A percentile compares a stretch with the other conserved stretches of the same genome.
phyloP scores from a whole-genome alignment of 257 asterid genomes.

The Scutellaria minor region DNA sequence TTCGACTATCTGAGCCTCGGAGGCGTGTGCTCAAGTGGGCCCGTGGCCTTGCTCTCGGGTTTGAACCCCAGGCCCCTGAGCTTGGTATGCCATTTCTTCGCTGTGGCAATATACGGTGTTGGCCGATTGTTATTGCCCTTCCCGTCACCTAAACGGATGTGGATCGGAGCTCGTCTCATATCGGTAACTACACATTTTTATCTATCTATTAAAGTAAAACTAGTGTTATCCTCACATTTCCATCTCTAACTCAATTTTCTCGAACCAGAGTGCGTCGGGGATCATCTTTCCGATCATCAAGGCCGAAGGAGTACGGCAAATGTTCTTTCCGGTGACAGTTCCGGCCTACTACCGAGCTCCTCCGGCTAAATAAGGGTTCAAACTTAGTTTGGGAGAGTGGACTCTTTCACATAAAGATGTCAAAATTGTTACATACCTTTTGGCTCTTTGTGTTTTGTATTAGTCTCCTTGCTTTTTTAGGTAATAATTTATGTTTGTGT shows the following conservation, averaged over 20 bases:
- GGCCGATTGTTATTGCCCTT: constrained; percentile 55
- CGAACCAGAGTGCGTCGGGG: constrained; percentile 54
- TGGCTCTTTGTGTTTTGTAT: not conserved
- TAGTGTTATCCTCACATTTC: not conserved
- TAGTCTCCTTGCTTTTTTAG: not conserved
- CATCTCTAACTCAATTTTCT: not conserved
- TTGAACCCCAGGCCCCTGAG: constrained; percentile 59
- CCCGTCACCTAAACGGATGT: constrained; percentile 55
- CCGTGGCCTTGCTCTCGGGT: constrained; percentile 59
- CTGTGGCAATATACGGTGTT: constrained; percentile 58
- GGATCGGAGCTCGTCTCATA: constrained; percentile 57
- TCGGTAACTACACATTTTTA: constrained; percentile 40
- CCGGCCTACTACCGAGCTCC: constrained; percentile 62
- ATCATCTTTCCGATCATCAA: constrained; percentile 63
- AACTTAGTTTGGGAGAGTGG: not conserved
- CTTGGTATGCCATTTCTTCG: constrained; percentile 65
- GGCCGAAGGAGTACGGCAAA: constrained; percentile 68
- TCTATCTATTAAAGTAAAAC: not conserved
- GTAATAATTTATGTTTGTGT: not conserved
- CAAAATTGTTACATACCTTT: not conserved
- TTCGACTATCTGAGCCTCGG: constrained; percentile 65
- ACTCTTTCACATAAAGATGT: constrained; percentile 21
- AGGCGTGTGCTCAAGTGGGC: constrained; percentile 57
- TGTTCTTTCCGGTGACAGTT: constrained; percentile 67
- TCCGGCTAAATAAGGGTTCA: constrained; percentile 27